Base-by-base conservation (phyloP, 2,329 filamentous ascomycete species). In the Teratosphaeria zuluensis region DNA sequence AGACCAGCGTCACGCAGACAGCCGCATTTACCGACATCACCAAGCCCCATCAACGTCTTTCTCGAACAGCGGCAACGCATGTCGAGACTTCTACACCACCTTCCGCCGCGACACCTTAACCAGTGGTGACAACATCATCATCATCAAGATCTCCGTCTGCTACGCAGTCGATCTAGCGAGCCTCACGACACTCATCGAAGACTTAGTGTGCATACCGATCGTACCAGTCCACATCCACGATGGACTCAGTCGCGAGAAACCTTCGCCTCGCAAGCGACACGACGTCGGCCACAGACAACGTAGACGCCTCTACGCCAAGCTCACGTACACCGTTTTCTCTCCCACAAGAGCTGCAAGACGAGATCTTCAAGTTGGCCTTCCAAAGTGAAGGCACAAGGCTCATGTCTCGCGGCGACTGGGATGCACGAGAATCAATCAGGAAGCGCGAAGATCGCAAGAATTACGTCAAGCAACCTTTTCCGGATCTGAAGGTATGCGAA, bases 331-430 rank as follows among this genome's bases (percentile, higher is more conserved):
- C 46, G 9, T 38, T 57, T 24, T 24, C n/a, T 9, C 28, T 57
- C 12, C 56, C 56, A 16, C 56, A 57, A 38, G 56, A 57, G 33
- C 16, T 57, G 21, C 56, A 57, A 32, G 56, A 57, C 51, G 35
- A 53, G 28, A 57, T 57, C 51, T 54, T 57, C 32, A 19, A 46
- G 2, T 46, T 46, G 2, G 38, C 38, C 38, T 46, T 16, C 6
- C 12, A 11, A 6, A 2, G 38, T 11, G 52, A 54, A 31, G 48
- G 48, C 9, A 21, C n/a, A 4, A 21, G n/a, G 8, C 8, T 51
- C 19, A 51, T 51, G 9, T 21, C 28, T 70, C 19, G 16, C 9
- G 2, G 9, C n/a, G 30, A 32, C 16, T 54, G 52, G 52, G 8
- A 30, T 21, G 11, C 7, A 7, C 16, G 16, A 6, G 52, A 54